A percentile compares a stretch with the other conserved stretches of the same genome.
These are phyloP conservation scores for Teratosphaeriaceae sp. DNA, from an alignment of 2,329 filamentous ascomycete species.

Conservation along the genomic window DNA sequence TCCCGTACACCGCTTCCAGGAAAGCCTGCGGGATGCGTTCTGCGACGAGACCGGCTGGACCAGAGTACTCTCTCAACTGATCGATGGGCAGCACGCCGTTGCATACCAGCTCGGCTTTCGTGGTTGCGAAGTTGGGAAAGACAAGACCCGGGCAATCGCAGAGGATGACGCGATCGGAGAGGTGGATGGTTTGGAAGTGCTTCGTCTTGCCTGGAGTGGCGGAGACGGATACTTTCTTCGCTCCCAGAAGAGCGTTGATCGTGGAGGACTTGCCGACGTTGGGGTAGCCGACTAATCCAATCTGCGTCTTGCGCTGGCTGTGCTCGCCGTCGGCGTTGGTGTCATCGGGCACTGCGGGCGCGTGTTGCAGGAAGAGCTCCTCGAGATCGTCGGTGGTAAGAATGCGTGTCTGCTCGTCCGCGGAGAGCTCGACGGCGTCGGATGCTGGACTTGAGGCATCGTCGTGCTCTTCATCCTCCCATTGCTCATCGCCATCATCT, in stretches of 20 bases:
- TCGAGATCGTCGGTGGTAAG: conserved; percentile 91
- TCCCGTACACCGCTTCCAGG: conserved; percentile 88
- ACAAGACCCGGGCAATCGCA: conserved; percentile 99
- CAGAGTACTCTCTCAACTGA: conserved; percentile 87
- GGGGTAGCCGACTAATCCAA: conserved; percentile 93
- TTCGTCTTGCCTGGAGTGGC: conserved; percentile 98
- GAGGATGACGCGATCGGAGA: conserved; percentile 80
- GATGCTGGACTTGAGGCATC: conserved; percentile 25
- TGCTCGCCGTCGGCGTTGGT: conserved; percentile 29
- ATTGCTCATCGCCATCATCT: conserved; percentile 35
- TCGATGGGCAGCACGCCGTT: conserved; percentile 95
- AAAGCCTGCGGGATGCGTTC: conserved; percentile 80
- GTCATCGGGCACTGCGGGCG: conserved; percentile 45
- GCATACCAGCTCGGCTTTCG: conserved; percentile 92
- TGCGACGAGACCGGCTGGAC: conserved; percentile 76
- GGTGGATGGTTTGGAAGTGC: conserved; percentile 96
- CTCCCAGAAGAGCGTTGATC: conserved; percentile 96
- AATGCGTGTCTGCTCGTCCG: conserved; percentile 57
- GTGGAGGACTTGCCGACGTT: conserved; percentile 99
- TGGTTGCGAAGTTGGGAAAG: conserved; percentile 95
- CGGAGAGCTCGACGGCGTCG: conserved; percentile 30
- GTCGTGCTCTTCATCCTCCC: conserved; percentile 34
- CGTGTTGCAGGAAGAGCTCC: conserved; percentile 73
- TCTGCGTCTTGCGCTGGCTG: conserved; percentile 63
- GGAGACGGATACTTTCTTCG: conserved; percentile 97